Conservation (phyloP, 1,139 yeast genomes). For the Suhomyces anneliseae region DNA sequence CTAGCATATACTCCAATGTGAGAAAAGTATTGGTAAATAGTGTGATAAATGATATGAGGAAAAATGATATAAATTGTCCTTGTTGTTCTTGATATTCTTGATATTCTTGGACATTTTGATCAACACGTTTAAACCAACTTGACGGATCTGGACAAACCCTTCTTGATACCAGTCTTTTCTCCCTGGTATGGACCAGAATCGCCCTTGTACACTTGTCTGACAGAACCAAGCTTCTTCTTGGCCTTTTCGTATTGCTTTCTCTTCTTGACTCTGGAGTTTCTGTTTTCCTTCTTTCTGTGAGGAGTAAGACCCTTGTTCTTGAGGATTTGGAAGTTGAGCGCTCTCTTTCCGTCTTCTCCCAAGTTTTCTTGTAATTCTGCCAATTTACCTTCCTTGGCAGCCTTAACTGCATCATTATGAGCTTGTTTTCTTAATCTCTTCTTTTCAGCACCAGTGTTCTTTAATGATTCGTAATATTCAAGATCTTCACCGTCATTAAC, state of each 20-base stretch:
- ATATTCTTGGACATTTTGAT: no score
- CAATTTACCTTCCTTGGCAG: slow-evolving; percentile 83
- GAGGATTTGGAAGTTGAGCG: slow-evolving; percentile 87
- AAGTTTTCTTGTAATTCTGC: slow-evolving; percentile 65
- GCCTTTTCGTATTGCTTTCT: slow-evolving; percentile 96
- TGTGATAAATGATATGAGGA: no score
- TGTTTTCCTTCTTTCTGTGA: slow-evolving; percentile 85
- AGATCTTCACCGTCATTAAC: slow-evolving; percentile 43
- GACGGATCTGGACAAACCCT: slow-evolving; percentile 83
- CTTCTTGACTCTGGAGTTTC: slow-evolving; percentile 97
- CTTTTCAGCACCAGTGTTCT: slow-evolving; percentile 46
- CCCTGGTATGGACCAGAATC: slow-evolving; percentile 87
- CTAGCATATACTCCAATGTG: no score
- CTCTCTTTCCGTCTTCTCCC: slow-evolving; percentile 88
- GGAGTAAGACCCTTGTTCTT: slow-evolving; percentile 96
- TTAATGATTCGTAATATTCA: slow-evolving; percentile 53
- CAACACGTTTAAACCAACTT: slow-evolving; percentile 48
- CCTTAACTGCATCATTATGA: slow-evolving; percentile 70
- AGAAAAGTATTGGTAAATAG: no score
- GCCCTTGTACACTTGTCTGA: slow-evolving; percentile 81
- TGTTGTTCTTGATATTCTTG: no score
- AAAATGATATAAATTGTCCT: no score
- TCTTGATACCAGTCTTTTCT: slow-evolving; percentile 96
- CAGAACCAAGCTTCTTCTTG: slow-evolving; percentile 87
- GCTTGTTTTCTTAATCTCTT: slow-evolving; percentile 59